A percentile compares a stretch with the other conserved stretches of the same genome.
Evolutionary conservation across 2,329 filamentous ascomycete species (phyloP).

Genomic region (Clarireedia monteithiana): DNA sequence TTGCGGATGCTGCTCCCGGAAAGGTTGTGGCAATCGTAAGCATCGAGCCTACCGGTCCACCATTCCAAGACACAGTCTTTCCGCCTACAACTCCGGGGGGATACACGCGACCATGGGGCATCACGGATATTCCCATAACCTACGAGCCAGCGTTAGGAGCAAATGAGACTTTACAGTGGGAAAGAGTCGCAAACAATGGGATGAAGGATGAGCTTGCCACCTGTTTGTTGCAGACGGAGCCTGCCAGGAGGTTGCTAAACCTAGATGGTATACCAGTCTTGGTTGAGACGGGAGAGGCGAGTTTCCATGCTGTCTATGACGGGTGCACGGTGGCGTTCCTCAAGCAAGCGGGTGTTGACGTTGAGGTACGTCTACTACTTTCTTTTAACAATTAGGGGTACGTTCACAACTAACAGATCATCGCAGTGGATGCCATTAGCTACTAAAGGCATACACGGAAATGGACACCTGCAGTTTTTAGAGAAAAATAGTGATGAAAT

Average conservation of each 20-base stretch:
- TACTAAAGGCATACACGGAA: conserved; percentile 35
- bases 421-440: conserved; percentile 31
- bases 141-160: conserved; percentile 26
- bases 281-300: conserved; percentile 36
- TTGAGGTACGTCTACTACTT: too few species aligned
- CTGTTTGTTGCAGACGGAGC: conserved; percentile 31
- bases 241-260: conserved; percentile 31
- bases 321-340: conserved; percentile 36
- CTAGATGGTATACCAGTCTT: conserved; percentile 31
- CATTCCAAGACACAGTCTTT: conserved; percentile 34
- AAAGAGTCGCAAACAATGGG: background rate
- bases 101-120: conserved; percentile 34
- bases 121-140: conserved; percentile 41
- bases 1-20: conserved; percentile 35
- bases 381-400: too few species aligned
- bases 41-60: conserved; percentile 41
- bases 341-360: conserved; percentile 35
- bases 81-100: conserved; percentile 16
- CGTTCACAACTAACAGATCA: too few species aligned
- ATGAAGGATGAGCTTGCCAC: conserved; percentile 6
- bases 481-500: conserved; percentile 40
- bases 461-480: conserved; percentile 42
- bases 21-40: conserved; percentile 36
- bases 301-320: conserved; percentile 40
- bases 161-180: background rate